Percentiles rank a stretch among this genome's conserved stretches.
These are phyloP conservation scores for Arabis hirsuta DNA, from an alignment of 345 rosid species.

Conservation along the genomic window DNA sequence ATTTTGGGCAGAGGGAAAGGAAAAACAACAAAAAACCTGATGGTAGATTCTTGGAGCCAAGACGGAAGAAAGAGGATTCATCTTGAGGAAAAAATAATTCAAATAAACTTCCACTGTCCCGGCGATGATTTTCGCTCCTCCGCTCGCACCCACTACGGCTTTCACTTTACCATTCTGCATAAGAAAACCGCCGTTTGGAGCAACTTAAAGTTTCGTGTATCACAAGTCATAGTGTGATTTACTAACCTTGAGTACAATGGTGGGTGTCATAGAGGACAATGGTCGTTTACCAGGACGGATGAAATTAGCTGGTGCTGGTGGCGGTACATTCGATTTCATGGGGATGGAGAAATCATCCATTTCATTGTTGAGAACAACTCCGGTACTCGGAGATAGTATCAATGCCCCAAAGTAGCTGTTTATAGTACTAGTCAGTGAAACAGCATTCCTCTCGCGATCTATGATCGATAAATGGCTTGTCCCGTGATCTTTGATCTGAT, in stretches of 20 bases:
- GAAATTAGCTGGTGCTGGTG: conserved; percentile 53
- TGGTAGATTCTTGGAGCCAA: conserved; percentile 63
- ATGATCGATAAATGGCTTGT: too few relatives aligned
- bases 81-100: conserved; percentile 49
- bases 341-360: conserved; percentile 68
- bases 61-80: conserved; percentile 59
- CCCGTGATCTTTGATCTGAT: conserved; percentile 54
- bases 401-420: conserved; percentile 53
- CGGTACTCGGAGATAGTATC: conserved; percentile 52
- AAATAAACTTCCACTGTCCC: conserved; percentile 52
- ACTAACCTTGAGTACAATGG: conserved; percentile 51
- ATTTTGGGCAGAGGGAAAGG: neutral
- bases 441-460: conserved; percentile 51
- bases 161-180: conserved; percentile 49
- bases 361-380: conserved; percentile 60
- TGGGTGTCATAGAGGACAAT: conserved; percentile 59
- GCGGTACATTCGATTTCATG: conserved; percentile 10
- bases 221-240: neutral
- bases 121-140: conserved; percentile 55
- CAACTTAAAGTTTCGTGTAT: neutral
- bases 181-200: neutral
- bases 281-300: conserved; percentile 56
- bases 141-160: conserved; percentile 61
- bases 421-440: conserved; percentile 55
- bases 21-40: conserved; percentile 42